phyloP scores from a whole-genome alignment of 306 rosid species.

The Quercus suber region DNA sequence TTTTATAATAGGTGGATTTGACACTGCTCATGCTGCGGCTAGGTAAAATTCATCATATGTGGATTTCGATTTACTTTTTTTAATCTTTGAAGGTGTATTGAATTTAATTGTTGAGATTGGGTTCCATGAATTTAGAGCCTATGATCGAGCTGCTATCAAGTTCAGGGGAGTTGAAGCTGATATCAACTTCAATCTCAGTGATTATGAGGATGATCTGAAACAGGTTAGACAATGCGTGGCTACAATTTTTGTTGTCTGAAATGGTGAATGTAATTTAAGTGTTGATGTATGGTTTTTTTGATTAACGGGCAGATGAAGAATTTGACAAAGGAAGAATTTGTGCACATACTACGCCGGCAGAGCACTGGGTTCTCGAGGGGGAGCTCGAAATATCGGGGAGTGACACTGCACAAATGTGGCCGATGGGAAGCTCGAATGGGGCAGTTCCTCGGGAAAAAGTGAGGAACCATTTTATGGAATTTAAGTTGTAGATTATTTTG shows the following conservation, averaged over 20 bases:
- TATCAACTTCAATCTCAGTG: constrained; percentile 84
- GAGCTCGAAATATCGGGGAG: constrained; percentile 94
- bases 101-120: constrained; percentile 23
- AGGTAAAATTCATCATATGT: constrained; percentile 49
- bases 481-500: constrained; percentile 9
- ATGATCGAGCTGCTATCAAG: constrained; percentile 97
- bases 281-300: constrained; percentile 8
- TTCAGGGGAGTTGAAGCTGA: constrained; percentile 98
- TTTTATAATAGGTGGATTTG: constrained; percentile 76
- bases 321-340: constrained; percentile 87
- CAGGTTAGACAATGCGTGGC: constrained; percentile 49
- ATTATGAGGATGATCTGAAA: constrained; percentile 90
- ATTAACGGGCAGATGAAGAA: constrained; percentile 62
- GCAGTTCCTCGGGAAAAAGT: constrained; percentile 99
- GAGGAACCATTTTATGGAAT: constrained; percentile 51
- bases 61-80: background rate
- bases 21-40: constrained; percentile 98
- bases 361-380: constrained; percentile 98
- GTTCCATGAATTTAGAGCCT: constrained; percentile 61
- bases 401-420: constrained; percentile 97
- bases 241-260: background rate
- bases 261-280: background rate
- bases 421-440: constrained; percentile 99
- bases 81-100: background rate
- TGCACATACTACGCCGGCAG: constrained; percentile 95